Conservation (phyloP, 805 yeast species). For the Suhomyces vadensis region DNA sequence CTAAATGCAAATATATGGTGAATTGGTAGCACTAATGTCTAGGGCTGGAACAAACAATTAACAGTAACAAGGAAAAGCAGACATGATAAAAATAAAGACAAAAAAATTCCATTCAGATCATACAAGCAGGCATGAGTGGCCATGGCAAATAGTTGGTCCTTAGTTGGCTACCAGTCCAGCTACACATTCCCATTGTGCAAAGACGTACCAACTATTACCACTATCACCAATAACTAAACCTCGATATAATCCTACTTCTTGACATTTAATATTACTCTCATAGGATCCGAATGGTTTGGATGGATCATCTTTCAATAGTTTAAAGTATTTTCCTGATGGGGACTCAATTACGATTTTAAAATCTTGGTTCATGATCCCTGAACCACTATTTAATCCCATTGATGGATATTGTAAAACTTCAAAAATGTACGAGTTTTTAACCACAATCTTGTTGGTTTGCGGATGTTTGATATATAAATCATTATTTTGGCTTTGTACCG, state of each 20-base stretch:
- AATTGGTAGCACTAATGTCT: no score
- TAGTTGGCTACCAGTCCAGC: slow-evolving; percentile 15
- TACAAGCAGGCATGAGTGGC: no score
- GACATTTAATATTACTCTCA: slow-evolving; percentile 59
- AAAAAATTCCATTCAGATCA: neutral
- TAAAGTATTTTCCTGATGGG: slow-evolving; percentile 78
- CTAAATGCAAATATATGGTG: neutral
- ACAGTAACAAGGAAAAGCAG: slow-evolving; percentile 1
- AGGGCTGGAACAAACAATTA: no score
- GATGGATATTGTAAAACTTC: slow-evolving; percentile 62
- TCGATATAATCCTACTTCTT: slow-evolving; percentile 80
- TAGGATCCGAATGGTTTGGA: slow-evolving; percentile 53
- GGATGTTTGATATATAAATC: slow-evolving; percentile 87
- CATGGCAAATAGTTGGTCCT: neutral
- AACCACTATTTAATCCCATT: slow-evolving; percentile 43
- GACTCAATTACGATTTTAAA: slow-evolving; percentile 71
- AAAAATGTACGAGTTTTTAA: slow-evolving; percentile 64
- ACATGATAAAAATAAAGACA: neutral
- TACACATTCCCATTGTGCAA: slow-evolving; percentile 84
- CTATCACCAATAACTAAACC: slow-evolving; percentile 78
- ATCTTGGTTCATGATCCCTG: slow-evolving; percentile 39
- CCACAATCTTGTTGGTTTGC: slow-evolving; percentile 63
- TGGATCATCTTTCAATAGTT: slow-evolving; percentile 53
- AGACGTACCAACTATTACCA: slow-evolving; percentile 80
- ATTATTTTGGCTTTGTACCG: slow-evolving; percentile 63